Evolutionary conservation across 768 basidiomycete species (phyloP), one percentile per base, ranked within the genome.

Genomic region (Leucocoprinus leucothites): DNA sequence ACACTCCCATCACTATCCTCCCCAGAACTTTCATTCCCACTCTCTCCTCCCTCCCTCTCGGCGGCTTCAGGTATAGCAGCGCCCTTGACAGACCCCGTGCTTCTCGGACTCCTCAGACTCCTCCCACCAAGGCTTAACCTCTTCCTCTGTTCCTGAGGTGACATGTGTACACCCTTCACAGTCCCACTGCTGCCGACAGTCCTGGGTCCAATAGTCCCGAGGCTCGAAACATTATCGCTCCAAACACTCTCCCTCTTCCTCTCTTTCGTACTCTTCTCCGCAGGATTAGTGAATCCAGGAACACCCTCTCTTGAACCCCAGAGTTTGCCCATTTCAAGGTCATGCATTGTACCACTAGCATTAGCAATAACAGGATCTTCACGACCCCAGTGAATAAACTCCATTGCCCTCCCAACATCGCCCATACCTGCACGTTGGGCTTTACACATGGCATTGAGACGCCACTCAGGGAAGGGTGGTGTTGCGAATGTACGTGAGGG

Each of bases 391-490:
- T 43, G 52, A 6, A 78, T 65, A 66, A 77, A 74, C 40, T 80
- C 77, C 73, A 85, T 71, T 0, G 84, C 80, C 25, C 76, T 72
- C 0, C 79, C 77, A 0, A 81, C 70, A n/a, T 82, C 75, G 0
- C 86, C 81, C 64, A 85, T 69, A 0, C 85, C 84, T 11, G 84
- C 80, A 25, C 74, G 73, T 9, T 78, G 75, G 0, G 86, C 86
- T 40, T 76, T 73, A 38, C 74, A 69, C 1, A 81, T 72, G 0
- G 83, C 62, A 1, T 74, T 72, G 0, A 71, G 61, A 0, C 86
- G 78, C 87, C 87, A 89, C 59, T 87, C 86, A 0, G 87, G 87
- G 64, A 85, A 88, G 0, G 78, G 80, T 1, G 85, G 65, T 0
- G 78, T 73, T 3, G 73, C 71, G 16, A 74, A 69, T 13, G 64